A percentile compares a stretch with the other conserved stretches of the same genome.
Conservation (phyloP, 768 basidiomycete genomes). For the Sarcodon aspratus region DNA sequence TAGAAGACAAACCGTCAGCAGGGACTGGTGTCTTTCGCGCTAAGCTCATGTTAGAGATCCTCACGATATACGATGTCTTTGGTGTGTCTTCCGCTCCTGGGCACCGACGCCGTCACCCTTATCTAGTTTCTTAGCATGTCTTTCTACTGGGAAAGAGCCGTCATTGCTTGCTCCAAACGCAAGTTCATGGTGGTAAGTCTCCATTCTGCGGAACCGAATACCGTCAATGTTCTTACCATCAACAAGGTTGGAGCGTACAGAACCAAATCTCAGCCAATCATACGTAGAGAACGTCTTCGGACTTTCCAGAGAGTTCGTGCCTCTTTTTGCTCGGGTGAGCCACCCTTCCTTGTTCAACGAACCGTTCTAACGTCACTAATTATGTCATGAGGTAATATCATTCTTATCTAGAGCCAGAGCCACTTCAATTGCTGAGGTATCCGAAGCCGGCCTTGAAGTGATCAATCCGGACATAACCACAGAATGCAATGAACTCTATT, state of each 20-base stretch:
- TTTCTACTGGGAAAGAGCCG: slow-evolving; percentile 24
- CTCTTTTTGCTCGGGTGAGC: slow-evolving; percentile 18
- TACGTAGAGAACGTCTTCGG: slow-evolving; percentile 36
- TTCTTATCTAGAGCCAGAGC: slow-evolving; percentile 11
- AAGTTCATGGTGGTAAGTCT: slow-evolving; percentile 28
- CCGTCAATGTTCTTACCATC: slow-evolving; percentile 6
- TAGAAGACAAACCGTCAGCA: slow-evolving; percentile 8
- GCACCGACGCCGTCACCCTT: slow-evolving; percentile 7
- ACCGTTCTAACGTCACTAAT: not conserved
- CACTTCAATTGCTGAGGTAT: slow-evolving; percentile 7
- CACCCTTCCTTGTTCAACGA: not conserved
- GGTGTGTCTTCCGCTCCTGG: slow-evolving; percentile 13
- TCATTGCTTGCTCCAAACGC: slow-evolving; percentile 21
- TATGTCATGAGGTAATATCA: slow-evolving; percentile 8
- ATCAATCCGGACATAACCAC: slow-evolving; percentile 10
- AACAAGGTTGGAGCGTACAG: slow-evolving; percentile 17
- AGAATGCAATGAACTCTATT: slow-evolving; percentile 14
- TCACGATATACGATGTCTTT: slow-evolving; percentile 31
- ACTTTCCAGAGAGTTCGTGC: slow-evolving; percentile 19
- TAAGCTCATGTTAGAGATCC: slow-evolving; percentile 27
- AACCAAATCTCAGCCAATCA: slow-evolving; percentile 18
- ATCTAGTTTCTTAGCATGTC: slow-evolving; percentile 16
- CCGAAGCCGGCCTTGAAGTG: slow-evolving; percentile 6
- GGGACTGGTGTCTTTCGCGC: slow-evolving; percentile 19
- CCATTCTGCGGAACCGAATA: slow-evolving; percentile 6